These are phyloP conservation scores for Bremia lactucae DNA, from an alignment of 352 stramenopile genomes.

Conservation along the genomic window DNA sequence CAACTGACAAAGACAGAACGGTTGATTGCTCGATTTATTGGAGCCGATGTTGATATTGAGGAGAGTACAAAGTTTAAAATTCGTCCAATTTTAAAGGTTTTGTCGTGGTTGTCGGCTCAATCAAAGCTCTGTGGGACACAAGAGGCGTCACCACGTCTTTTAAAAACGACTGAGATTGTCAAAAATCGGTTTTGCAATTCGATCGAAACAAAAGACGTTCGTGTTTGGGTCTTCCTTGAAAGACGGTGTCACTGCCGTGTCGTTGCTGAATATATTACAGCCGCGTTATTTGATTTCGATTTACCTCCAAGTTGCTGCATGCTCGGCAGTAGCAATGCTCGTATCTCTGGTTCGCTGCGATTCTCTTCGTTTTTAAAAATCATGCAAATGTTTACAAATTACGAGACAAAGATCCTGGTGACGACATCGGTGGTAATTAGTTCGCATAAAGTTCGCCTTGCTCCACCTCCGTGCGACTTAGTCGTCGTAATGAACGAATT, in stretches of 20 bases:
- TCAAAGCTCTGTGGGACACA: constrained; percentile 22
- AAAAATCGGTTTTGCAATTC: constrained; percentile 34
- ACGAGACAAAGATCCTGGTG: constrained; percentile 56
- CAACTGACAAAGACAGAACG: constrained; percentile 14
- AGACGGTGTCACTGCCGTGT: constrained; percentile 57
- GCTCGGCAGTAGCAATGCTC: constrained; percentile 56
- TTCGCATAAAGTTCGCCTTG: constrained; percentile 32
- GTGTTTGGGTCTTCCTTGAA: constrained; percentile 64
- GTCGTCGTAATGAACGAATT: constrained; percentile 74
- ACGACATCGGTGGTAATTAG: constrained; percentile 61
- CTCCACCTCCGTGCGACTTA: constrained; percentile 46
- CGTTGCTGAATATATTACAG: constrained; percentile 67
- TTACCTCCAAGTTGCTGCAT: constrained; percentile 63
- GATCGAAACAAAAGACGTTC: constrained; percentile 9
- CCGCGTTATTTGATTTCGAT: constrained; percentile 24
- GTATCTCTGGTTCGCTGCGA: constrained; percentile 38
- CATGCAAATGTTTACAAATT: constrained; percentile 45
- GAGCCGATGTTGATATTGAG: constrained; percentile 29
- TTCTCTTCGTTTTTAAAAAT: constrained; percentile 68
- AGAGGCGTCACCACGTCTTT: constrained; percentile 38
- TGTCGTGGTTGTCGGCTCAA: constrained; percentile 32
- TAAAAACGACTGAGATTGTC: constrained; percentile 44
- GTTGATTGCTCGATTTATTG: constrained; percentile 21
- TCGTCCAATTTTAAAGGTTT: constrained; percentile 42
- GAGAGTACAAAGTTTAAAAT: constrained; percentile 23